Evolutionary conservation across 805 yeast species (phyloP), one percentile per base, ranked within the genome.

Genomic region (Wickerhamomyces sydowiorum): DNA sequence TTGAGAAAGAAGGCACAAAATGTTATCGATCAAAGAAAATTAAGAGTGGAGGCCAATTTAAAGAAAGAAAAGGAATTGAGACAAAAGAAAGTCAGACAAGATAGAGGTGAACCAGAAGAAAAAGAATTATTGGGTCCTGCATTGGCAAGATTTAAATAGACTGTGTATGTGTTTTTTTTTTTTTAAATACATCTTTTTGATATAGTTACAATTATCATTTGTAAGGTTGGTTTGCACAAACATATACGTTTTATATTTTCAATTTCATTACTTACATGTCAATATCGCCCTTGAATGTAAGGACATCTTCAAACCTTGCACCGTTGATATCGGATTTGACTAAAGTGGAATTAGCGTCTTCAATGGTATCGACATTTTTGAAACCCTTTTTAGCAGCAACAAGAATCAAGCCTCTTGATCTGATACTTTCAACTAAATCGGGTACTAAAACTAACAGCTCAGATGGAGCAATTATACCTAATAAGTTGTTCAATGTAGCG

Each of bases 1-100:
- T 66, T 86, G 64, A 80, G 96, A 61, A 90, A 86, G 75, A 85
- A 83, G 73, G 80, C 82, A 42, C 80, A 76, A 60, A 89, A 89
- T 57, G 90, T 89, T 36, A 78, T 90, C 47, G 95, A 88, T 60
- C 87, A 88, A 61, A 80, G 96, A 55, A 82, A 82, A 53, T 56
- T 82, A 59, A 78, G 95, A 50, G 71, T 86, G 12, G 90, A 90
- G 59, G 75, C 74, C 42, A 86, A 86, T 51, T 69, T 87, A 59
- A 75, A 75, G 58, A 73, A 72, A 52, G 97, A 91, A 64, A 86
- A 88, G 64, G 75, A 75, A 41, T 65, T 78, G 21, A 79, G 93
- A 66, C 69, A 73, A 59, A 72, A 75, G 63, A 69, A 67, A 45
- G 57, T 60, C 27, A 66, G 70, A 53, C 61, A 64, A 38, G 64